Conservation (phyloP, 2,329 filamentous ascomycete genomes). For the Aspergillus pseudotamarii region DNA sequence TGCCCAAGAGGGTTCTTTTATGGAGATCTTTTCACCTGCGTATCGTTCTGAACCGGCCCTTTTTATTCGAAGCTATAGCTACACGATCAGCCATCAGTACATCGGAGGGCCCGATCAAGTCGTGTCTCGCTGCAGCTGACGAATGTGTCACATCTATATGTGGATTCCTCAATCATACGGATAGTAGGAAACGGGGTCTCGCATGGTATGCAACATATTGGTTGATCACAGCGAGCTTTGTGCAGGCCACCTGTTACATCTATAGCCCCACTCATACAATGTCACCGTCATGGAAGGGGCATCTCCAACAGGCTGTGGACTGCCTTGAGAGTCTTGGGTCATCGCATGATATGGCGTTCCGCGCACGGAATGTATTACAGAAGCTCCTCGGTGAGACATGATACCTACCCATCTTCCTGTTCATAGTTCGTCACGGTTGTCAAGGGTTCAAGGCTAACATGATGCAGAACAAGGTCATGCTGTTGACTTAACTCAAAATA, state of each 20-base stretch:
- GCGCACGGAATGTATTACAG: conserved; percentile 20
- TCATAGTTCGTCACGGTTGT: background rate
- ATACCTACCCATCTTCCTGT: background rate
- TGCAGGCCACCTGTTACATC: conserved; percentile 27
- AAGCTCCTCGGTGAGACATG: conserved; percentile 18
- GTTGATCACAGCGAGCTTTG: conserved; percentile 26
- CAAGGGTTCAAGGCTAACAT: background rate
- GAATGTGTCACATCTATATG: conserved; percentile 25
- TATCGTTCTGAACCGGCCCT: conserved; percentile 26
- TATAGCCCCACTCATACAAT: conserved; percentile 22
- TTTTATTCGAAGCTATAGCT: conserved; percentile 23
- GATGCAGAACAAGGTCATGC: conserved; percentile 9
- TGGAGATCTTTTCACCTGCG: conserved; percentile 28
- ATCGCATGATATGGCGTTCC: conserved; percentile 25
- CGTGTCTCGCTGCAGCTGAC: conserved; percentile 23
- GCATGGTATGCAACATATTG: conserved; percentile 28
- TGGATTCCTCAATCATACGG: conserved; percentile 21
- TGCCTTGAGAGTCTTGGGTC: conserved; percentile 22
- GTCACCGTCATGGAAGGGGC: conserved; percentile 15
- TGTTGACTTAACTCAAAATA: background rate
- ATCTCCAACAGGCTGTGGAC: conserved; percentile 21
- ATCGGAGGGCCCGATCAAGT: conserved; percentile 15
- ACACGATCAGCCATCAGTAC: conserved; percentile 19
- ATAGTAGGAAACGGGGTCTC: conserved; percentile 20
- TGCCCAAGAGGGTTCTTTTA: conserved; percentile 21